These are phyloP conservation scores for Hsuehochloa calcarea DNA, from an alignment of 176 grass and related monocot genomes.

Conservation along the genomic window DNA sequence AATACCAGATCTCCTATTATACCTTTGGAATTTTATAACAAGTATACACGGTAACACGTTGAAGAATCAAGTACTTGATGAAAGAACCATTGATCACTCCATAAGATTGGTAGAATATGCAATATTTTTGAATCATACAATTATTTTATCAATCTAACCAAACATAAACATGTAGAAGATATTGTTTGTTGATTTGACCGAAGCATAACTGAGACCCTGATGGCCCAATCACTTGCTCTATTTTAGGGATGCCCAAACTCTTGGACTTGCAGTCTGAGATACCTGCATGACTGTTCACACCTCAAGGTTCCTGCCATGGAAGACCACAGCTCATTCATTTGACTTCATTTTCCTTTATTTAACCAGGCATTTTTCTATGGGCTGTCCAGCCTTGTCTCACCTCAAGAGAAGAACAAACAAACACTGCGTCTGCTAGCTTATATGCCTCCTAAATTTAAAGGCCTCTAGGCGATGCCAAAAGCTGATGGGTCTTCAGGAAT, in stretches of 20 bases:
- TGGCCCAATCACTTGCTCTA: slow-evolving; percentile 19
- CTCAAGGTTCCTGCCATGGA: slow-evolving; percentile 21
- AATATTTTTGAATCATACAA: not conserved
- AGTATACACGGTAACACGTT: not conserved
- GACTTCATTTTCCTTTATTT: slow-evolving; percentile 12
- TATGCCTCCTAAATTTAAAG: slow-evolving; percentile 2
- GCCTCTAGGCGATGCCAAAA: slow-evolving; percentile 20
- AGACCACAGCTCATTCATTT: slow-evolving; percentile 35
- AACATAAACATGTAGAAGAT: not conserved
- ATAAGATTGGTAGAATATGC: not conserved
- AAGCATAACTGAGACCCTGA: not conserved
- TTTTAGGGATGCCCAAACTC: slow-evolving; percentile 4
- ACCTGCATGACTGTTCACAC: slow-evolving; percentile 4
- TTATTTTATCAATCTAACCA: not conserved
- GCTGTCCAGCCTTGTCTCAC: slow-evolving; percentile 1
- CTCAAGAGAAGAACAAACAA: not conserved
- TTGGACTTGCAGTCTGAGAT: not conserved
- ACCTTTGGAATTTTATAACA: no score
- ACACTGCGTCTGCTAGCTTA: not conserved
- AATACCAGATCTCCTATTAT: no score
- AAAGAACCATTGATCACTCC: not conserved
- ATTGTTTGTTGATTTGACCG: not conserved
- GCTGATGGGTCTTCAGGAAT: slow-evolving; percentile 32
- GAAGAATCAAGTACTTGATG: not conserved
- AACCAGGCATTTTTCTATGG: slow-evolving; percentile 11